Conservation (phyloP, 148 eudicot genomes). For the Tetragonia tetragonoides region DNA sequence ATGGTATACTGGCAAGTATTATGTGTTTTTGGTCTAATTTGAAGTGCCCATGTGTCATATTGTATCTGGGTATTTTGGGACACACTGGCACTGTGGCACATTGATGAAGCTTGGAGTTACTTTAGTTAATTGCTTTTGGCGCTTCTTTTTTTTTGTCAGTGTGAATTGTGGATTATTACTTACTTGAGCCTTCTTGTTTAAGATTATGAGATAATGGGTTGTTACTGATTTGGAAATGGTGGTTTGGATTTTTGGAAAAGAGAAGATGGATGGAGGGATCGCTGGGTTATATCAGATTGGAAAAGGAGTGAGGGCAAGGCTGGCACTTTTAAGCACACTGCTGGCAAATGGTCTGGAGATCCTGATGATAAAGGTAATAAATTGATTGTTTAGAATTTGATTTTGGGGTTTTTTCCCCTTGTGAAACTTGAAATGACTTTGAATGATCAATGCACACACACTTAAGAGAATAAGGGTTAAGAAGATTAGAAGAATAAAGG, state of each 20-base stretch:
- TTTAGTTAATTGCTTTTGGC: neutral
- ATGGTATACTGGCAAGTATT: neutral
- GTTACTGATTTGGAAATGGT: conserved; percentile 3
- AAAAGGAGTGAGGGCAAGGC: conserved; percentile 90
- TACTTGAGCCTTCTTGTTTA: neutral
- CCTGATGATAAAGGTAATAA: conserved; percentile 83
- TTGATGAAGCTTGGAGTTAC: neutral
- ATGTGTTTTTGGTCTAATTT: neutral
- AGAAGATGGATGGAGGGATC: conserved; percentile 79
- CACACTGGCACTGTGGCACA: neutral
- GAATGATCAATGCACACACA: neutral
- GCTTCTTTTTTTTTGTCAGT: neutral
- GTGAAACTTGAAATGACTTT: neutral
- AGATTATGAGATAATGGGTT: conserved; percentile 1
- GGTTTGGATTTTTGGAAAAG: conserved; percentile 19
- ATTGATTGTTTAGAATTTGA: neutral
- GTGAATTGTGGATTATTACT: neutral
- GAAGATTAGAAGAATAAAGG: neutral
- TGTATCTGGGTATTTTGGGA: neutral
- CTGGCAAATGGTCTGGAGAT: conserved; percentile 90
- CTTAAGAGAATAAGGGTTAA: neutral
- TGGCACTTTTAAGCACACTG: conserved; percentile 77
- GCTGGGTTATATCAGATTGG: conserved; percentile 94
- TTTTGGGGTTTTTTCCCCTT: neutral
- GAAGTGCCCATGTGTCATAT: neutral